These are phyloP conservation scores for Diversispora eburnea DNA, from an alignment of 192 early-diverging fungal species.

Conservation along the genomic window DNA sequence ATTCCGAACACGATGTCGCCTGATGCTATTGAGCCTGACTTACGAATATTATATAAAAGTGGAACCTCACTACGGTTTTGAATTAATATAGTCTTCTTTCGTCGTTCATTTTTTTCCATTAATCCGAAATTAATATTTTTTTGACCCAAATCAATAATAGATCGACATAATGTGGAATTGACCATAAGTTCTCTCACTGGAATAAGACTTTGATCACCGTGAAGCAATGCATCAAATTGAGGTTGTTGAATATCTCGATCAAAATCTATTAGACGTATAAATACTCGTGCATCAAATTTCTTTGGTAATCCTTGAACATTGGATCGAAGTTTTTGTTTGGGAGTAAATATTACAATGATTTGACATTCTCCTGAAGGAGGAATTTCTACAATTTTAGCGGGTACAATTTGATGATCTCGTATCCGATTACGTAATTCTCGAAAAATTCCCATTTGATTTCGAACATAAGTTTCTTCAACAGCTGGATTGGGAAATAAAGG, in stretches of 20 bases:
- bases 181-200: slow-evolving; percentile 91
- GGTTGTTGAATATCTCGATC: slow-evolving; percentile 77
- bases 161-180: slow-evolving; percentile 75
- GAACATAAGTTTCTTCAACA: slow-evolving; percentile 72
- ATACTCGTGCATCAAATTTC: slow-evolving; percentile 81
- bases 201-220: slow-evolving; percentile 52
- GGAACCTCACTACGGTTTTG: slow-evolving; percentile 89
- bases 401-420: slow-evolving; percentile 63
- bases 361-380: slow-evolving; percentile 60
- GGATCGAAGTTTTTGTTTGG: slow-evolving; percentile 51
- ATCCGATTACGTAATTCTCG: slow-evolving; percentile 73
- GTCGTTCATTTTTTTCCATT: slow-evolving; percentile 79
- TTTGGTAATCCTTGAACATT: slow-evolving; percentile 68
- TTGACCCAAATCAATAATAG: slow-evolving; percentile 91
- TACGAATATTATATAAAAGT: slow-evolving; percentile 85
- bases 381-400: slow-evolving; percentile 58
- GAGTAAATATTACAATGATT: slow-evolving; percentile 74
- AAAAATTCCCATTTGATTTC: slow-evolving; percentile 61
- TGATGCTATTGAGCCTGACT: slow-evolving; percentile 92
- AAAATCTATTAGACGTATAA: slow-evolving; percentile 82
- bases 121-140: slow-evolving; percentile 96
- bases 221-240: slow-evolving; percentile 72
- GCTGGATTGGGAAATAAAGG: slow-evolving; percentile 66
- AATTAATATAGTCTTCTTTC: slow-evolving; percentile 83
- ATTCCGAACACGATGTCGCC: slow-evolving; percentile 82